Evolutionary conservation across 257 asterid genomes (phyloP).

Genomic region (Plantago elongata): DNA sequence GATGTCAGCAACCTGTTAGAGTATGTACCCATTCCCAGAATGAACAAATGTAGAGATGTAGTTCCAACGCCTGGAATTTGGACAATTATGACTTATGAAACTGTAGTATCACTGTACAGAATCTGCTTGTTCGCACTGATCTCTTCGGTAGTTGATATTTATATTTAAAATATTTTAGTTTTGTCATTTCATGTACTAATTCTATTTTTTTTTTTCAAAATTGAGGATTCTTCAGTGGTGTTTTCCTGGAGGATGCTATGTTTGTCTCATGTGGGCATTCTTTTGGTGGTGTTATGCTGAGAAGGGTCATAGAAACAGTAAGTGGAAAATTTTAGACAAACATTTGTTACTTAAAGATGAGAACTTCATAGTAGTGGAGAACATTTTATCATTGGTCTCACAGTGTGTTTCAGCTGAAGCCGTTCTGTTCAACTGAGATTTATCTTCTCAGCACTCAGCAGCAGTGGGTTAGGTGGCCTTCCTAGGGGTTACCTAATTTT

Average conservation of each 20-base stretch:
- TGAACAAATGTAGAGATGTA: too few species aligned
- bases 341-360: slow-evolving; percentile 5
- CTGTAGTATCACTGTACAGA: slow-evolving; percentile 4
- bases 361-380: background rate
- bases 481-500: too few species aligned
- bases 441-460: too few species aligned
- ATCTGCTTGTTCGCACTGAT: background rate
- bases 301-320: slow-evolving; percentile 79
- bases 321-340: slow-evolving; percentile 19
- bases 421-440: too few species aligned
- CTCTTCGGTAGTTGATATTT: slow-evolving; percentile 22
- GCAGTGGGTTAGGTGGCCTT: too few species aligned
- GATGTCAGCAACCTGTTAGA: too few species aligned
- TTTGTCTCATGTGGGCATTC: slow-evolving; percentile 96
- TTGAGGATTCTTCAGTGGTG: slow-evolving; percentile 59
- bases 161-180: background rate
- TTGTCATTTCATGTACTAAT: slow-evolving; percentile 9
- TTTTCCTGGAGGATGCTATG: slow-evolving; percentile 94
- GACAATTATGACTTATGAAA: background rate
- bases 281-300: slow-evolving; percentile 91
- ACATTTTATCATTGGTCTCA: background rate
- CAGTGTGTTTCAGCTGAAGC: too few species aligned
- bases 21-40: too few species aligned
- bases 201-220: slow-evolving; percentile 24
- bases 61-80: background rate